Base-by-base conservation (phyloP, 2,329 filamentous ascomycete species). In the Xylaria multiplex region DNA sequence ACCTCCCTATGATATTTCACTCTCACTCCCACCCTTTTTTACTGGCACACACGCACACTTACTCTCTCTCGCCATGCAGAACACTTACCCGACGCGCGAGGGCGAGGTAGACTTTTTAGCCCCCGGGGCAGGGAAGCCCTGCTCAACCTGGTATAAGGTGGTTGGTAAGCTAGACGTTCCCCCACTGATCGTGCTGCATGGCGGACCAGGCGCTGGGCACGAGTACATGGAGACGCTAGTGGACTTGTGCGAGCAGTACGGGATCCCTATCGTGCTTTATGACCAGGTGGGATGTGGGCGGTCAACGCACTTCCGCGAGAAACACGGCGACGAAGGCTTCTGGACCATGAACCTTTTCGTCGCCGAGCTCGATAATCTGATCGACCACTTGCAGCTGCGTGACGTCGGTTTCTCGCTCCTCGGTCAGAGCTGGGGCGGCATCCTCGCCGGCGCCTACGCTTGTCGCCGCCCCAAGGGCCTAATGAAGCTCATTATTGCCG, bases 201-300 rank as follows among this genome's bases (percentile, higher is more conserved):
- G 70, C 2, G 70, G 70, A 1, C 70, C 69, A 3, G 70, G 70
- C 1, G 82, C 83, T 1, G 83, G 83, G n/a, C 88, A 90, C 69
- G 83, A 88, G 70, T 83, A 89, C 72, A 81, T 91, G 4, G 85
- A 88, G 27, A 86, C 88, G 11, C 80, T 91, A 63, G 82, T 88
- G 62, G 82, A 85, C 22, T 83, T 91, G 5, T 61, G 65, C 16
- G 53, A 59, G 37, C 13, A 42, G 40, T 48, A 40, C 5, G 55
- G 58, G 1, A 61, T 70, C 45, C 69, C 70, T 3, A 27, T 71
- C 13, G 27, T 86, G 24, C 78, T 85, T 69, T 86, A 86, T 74
- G 84, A 86, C 67, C 84, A 86, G 66, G 73, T 86, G 59, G 84
- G 84, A 32, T 81, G 80, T 63, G 84, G 83, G 9, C 72, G 75